A percentile compares a stretch with the other conserved stretches of the same genome.
phyloP scores from a whole-genome alignment of 257 asterid genomes.

The Solanum acaule region DNA sequence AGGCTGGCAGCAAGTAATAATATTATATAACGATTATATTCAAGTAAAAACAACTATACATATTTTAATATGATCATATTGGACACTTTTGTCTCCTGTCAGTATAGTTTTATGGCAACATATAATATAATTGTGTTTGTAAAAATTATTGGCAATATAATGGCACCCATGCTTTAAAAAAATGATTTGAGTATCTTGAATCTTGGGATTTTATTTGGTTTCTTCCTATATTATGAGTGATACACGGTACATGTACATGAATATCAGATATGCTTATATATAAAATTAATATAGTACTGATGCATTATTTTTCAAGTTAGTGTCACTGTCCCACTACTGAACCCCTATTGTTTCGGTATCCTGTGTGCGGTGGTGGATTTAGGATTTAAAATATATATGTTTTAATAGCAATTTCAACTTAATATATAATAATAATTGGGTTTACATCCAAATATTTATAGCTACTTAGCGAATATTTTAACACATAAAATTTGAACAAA shows the following conservation, averaged over 20 bases:
- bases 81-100: background rate
- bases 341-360: no score
- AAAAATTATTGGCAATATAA: no score
- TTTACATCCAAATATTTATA: background rate
- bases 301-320: background rate
- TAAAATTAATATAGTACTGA: background rate
- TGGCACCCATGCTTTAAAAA: background rate
- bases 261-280: background rate
- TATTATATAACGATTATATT: background rate
- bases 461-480: background rate
- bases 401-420: background rate
- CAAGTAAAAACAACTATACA: background rate
- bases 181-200: background rate
- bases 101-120: background rate
- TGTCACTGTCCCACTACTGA: background rate
- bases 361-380: fast-evolving
- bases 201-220: background rate
- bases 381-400: fast-evolving
- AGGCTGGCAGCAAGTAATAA: background rate
- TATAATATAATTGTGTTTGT: no score
- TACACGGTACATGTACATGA: background rate
- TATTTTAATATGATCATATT: background rate
- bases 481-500: background rate
- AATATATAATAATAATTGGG: background rate
- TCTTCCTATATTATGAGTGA: background rate